These are phyloP conservation scores for Fusarium clavum DNA, from an alignment of 2,329 filamentous ascomycete genomes.

Conservation along the genomic window DNA sequence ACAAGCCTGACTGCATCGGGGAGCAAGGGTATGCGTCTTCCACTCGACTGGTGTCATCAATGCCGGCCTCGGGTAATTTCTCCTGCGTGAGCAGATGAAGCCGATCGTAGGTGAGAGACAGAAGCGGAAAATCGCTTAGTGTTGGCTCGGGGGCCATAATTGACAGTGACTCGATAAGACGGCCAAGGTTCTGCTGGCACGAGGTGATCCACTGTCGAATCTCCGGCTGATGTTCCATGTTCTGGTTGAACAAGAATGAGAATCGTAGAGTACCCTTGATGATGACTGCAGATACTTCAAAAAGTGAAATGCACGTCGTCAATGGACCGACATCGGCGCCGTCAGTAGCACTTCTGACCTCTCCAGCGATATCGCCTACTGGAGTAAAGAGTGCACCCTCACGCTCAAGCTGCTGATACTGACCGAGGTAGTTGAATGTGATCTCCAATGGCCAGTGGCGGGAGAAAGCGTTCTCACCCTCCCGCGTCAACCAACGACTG, in stretches of 20 bases:
- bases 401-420: slow-evolving; percentile 48
- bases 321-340: slow-evolving; percentile 29
- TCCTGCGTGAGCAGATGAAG: slow-evolving; percentile 20
- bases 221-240: slow-evolving; percentile 54
- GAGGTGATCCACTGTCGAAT: slow-evolving; percentile 47
- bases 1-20: slow-evolving; percentile 53
- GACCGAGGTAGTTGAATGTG: slow-evolving; percentile 46
- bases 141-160: slow-evolving; percentile 22
- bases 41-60: background rate
- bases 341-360: slow-evolving; percentile 23
- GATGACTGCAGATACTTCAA: slow-evolving; percentile 60
- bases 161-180: slow-evolving; percentile 3
- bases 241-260: slow-evolving; percentile 58
- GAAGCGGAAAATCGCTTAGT: slow-evolving; percentile 33
- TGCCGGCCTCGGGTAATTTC: slow-evolving; percentile 29
- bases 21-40: slow-evolving; percentile 55
- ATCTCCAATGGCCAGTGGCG: slow-evolving; percentile 44
- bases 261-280: slow-evolving; percentile 58
- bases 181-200: slow-evolving; percentile 19
- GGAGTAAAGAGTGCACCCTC: slow-evolving; percentile 43
- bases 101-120: slow-evolving; percentile 35
- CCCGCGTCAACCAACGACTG: slow-evolving; percentile 30
- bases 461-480: slow-evolving; percentile 12
- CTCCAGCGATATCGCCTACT: slow-evolving; percentile 27
- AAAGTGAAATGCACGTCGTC: slow-evolving; percentile 55